Base-by-base conservation (phyloP, 2,329 filamentous ascomycete species). In the Alternaria conjuncta region DNA sequence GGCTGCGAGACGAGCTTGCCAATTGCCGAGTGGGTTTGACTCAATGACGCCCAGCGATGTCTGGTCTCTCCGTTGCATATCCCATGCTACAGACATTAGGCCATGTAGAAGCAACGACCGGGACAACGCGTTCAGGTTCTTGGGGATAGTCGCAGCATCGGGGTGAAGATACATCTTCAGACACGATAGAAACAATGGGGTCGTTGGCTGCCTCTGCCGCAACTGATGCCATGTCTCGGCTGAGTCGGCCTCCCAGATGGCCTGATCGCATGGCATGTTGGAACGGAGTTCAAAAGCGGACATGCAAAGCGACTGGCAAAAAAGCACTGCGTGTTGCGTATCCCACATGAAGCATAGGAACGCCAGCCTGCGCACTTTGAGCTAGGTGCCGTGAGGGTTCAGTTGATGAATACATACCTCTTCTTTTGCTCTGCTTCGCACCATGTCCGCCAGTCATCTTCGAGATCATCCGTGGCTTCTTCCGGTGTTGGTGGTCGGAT, bases 281-380 rank as follows among this genome's bases (percentile, higher is more conserved):
- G 87, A 83, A 1, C 86, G 83, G 1, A 90, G 81, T 68, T 90
- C 88, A 54, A 89, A 89, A 0, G 87, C 86, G 1, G 87, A 89
- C 87, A 90, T 90, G 75, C 88, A 90, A 0, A 90, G 82, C 5
- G 86, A 88, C 70, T 90, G 88, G n/a, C 86, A 89, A 73, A 90
- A 90, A 0, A 90, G 80, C 0, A 89, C 86, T 0, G 88, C 87
- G 63, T 90, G 87, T 58, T 90, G 87, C 0, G 87, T 88, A 67
- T 90, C 88, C 88, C 88, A 90, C 81, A 90, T 86, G 72, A 90
- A 90, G 70, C 87, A 90, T 6, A 88, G 79, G 43, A 89, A 82
- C 0, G 87, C 86, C 0, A 88, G 77, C 56, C 83, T 84, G 23
- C 28, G 28, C 32, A 36, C 11, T 49, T 20, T 53, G 13, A 46